Percentiles rank a stretch among this genome's conserved stretches.
These are phyloP conservation scores for Lasiodiplodia sp. DNA, from an alignment of 2,329 filamentous ascomycete species.

Conservation along the genomic window DNA sequence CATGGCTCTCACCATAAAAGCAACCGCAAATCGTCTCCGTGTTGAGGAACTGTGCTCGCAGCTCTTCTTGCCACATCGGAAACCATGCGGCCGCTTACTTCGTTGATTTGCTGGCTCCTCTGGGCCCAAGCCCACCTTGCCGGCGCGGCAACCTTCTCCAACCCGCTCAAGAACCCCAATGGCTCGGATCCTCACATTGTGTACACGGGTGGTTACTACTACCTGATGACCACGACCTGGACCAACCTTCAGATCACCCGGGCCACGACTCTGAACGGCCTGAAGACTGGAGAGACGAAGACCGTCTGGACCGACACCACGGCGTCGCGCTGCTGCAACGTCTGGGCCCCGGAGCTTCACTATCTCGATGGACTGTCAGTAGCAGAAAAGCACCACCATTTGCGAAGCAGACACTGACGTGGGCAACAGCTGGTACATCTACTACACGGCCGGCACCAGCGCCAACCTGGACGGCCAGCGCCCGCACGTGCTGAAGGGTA, in stretches of 20 bases:
- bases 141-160: slow-evolving; percentile 54
- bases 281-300: slow-evolving; percentile 62
- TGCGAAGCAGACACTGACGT: slow-evolving; percentile 48
- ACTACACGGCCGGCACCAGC: slow-evolving; percentile 61
- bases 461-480: slow-evolving; percentile 59
- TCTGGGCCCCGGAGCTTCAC: slow-evolving; percentile 56
- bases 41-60: background rate
- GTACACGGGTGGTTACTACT: slow-evolving; percentile 63
- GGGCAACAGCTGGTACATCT: slow-evolving; percentile 60
- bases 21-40: background rate
- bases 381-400: background rate
- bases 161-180: slow-evolving; percentile 59
- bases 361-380: slow-evolving; percentile 30
- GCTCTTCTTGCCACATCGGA: background rate
- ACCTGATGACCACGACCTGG: slow-evolving; percentile 65
- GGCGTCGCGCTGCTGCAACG: slow-evolving; percentile 59
- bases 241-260: slow-evolving; percentile 62
- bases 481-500: slow-evolving; percentile 60
- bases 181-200: slow-evolving; percentile 63
- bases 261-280: slow-evolving; percentile 60
- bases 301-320: slow-evolving; percentile 59
- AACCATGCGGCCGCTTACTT: slow-evolving; percentile 15
- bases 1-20: background rate
- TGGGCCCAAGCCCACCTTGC: slow-evolving; percentile 32
- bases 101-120: slow-evolving; percentile 24